Base-by-base conservation (phyloP, 805 yeast genomes). In the Candida sakaeoensis region DNA sequence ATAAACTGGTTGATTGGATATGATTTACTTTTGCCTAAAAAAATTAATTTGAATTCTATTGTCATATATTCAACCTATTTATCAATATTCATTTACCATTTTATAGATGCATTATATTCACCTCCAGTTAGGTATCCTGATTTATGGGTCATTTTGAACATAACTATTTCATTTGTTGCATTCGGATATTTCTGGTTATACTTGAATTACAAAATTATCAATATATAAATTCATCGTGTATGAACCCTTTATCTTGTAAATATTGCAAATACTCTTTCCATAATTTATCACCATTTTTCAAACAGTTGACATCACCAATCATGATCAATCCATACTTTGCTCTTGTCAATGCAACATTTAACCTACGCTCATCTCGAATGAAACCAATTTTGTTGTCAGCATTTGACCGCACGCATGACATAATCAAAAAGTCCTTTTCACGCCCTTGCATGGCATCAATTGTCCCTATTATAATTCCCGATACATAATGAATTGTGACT, bases 341-440 rank as follows among this genome's bases (percentile, higher is more conserved):
- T 61, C 96, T 78, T 1, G 96, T 88, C 37, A 88, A 68, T 4
- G 95, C 96, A 42, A 89, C 96, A 57, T 88, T 88, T 55, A 88
- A 60, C 64, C 96, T 82, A 55, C 95, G 72, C 17, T 89, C 86
- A 52, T 88, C 96, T 47, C 80, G 76, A 57, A 88, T 70, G 61
- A 89, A 88, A 5, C 96, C 96, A 50, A 89, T 84, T 8, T 77
- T 75, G 45, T 80, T 82, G 39, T 71, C 72, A 19, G 78, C 81
- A 55, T 88, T 88, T 18, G 95, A 84, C 46, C 80, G 57, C 18
- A 75, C 80, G 52, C 79, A 74, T 5, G 79, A 72, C 51, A 74
- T 57, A 26, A 75, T 64, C 33, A 75, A 59, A 51, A 68, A 74
- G 44, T 75, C 74, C 51, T 75, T 75, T 48, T 75, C 80, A 42